phyloP scores from a whole-genome alignment of 306 rosid species.

The Potentilla sterilis region DNA sequence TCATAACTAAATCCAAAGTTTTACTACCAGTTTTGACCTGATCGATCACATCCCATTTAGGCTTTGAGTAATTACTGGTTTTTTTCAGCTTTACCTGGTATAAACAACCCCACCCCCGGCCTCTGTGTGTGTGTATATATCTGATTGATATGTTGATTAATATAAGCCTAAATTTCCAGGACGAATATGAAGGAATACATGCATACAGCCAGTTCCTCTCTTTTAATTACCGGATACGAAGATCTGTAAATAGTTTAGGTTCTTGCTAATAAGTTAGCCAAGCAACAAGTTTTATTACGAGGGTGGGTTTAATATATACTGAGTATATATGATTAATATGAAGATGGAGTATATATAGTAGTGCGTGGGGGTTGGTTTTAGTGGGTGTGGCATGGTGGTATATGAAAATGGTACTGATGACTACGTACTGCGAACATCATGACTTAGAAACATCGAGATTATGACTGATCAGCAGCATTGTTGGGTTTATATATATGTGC shows the following conservation, averaged over 20 bases:
- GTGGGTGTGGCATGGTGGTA: background rate
- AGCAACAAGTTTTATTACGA: background rate
- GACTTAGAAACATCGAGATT: constrained; percentile 7
- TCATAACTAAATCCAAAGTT: background rate
- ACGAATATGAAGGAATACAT: background rate
- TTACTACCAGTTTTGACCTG: background rate
- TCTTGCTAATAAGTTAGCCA: background rate
- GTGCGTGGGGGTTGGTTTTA: too few relatives aligned
- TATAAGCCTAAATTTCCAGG: background rate
- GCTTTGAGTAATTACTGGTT: background rate
- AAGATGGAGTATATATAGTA: background rate
- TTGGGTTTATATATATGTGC: too few relatives aligned
- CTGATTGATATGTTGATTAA: background rate
- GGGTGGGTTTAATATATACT: background rate
- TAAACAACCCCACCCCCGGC: too few relatives aligned
- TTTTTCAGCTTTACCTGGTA: too few relatives aligned
- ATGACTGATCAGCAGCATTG: constrained; percentile 6
- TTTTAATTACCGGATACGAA: background rate
- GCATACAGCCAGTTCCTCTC: background rate
- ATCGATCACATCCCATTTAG: background rate
- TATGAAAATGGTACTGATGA: background rate
- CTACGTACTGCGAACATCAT: background rate
- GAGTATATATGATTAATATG: background rate
- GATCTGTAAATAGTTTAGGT: background rate
- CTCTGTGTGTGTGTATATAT: too few relatives aligned